Evolutionary conservation across 495 filamentous ascomycete species (phyloP), one percentile per base, ranked within the genome.

Genomic region (Penicillium maclennaniae): DNA sequence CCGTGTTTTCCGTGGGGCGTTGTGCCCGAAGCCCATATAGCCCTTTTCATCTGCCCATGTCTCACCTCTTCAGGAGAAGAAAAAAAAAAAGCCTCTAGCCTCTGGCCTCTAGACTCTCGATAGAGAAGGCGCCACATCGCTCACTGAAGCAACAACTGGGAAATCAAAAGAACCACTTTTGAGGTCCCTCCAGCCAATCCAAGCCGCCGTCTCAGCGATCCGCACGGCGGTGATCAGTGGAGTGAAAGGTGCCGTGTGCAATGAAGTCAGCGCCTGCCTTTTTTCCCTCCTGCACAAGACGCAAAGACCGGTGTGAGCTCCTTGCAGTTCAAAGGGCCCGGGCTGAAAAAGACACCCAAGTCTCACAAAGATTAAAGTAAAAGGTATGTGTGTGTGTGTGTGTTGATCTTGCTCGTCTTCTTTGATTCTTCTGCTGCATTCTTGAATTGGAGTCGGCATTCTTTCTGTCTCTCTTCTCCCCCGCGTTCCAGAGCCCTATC

Each of bases 201-300:
- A 6, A 50, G 16, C 21, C 49, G 7, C 28, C 16, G 26, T 31
- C 43, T 26, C 21, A 23, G 20, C 8, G 63, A 66, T 66, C 63
- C 63, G 58, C 63, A 44, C 44, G 34, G 45, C 44, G 58, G 56
- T 61, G 63, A 66, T 63, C 63, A 63, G 40, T 53, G 44, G 49
- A n/a, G 58, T 51, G 50, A 52, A 52, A 56, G 45, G 54, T 51
- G 45, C 56, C 53, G 62, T 61, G 62, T 61, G 54, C 54, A 56
- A 63, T 66, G 63, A 66, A 66, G 53, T 63, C 63, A 61, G 55
- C 60, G 34, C 52, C 51, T 56, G 56, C 44, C 57, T 59, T 66
- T 53, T 56, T 56, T 52, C 44, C 45, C 46, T 39, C 31, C 46
- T 55, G 47, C 54, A 63, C n/a, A 57, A 63, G 52, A 23, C 23